Base-by-base conservation (phyloP, 208 protist species). In the Endotrypanum monterogeii region DNA sequence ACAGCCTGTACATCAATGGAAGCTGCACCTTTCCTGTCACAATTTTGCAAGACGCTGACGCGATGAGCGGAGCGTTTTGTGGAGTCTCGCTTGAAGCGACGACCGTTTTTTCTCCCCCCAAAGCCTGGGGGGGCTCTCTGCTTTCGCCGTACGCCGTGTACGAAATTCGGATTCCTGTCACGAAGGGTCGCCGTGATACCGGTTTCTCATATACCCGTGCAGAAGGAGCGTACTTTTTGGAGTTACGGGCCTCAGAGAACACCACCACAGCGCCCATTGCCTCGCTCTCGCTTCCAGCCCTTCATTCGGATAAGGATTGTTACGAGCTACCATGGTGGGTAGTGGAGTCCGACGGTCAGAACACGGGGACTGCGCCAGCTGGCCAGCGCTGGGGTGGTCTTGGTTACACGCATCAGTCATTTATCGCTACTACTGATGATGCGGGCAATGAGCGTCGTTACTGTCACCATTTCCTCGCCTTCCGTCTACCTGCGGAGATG, bases 71-170 rank as follows among this genome's bases (percentile, higher is more conserved):
- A 18, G 71, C 71, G 37, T 77, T 75, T 51, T 88, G 83, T 44
- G 83, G 83, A 28, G 77, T 88, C 16, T 51, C 78, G 25, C 67
- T 88, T 54, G 83, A 88, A 54, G 76, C 57, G 54, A 25, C 37
- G 7, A 7, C 74, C 16, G 55, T 60, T 9, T 46, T 83, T 9
- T 37, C 16, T 2, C 28, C 57, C 7, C 48, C 56, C 16, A 6
- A 56, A n/a, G 1, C 23, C 23, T 30, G 11, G 11, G 66, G 32
- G 0, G n/a, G n/a, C 7, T 2, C 39, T 35, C 25, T 48, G n/a
- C 73, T 78, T 39, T 41, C 65, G 9, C 39, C 73, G 41, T 67
- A 78, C 66, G 73, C 51, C 20, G 73, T 78, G 44, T 78, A 78
- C 41, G 73, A 78, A 48, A 5, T 78, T 51, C 73, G 51, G 3